Evolutionary conservation across 2,329 filamentous ascomycete genomes (phyloP).

Genomic region (Exophiala bonariae): DNA sequence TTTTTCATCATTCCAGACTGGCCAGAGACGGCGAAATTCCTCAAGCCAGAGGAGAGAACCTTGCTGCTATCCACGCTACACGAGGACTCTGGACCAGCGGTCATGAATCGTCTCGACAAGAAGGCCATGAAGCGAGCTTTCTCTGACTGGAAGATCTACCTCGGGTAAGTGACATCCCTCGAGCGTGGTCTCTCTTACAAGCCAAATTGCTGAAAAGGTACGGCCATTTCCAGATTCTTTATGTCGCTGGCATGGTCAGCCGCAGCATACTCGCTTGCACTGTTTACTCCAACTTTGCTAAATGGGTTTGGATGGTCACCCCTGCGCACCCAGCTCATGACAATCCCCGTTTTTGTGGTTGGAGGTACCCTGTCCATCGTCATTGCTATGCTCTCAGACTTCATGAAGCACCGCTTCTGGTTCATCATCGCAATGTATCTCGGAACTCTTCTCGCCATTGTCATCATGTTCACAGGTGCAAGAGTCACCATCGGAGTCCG

Average conservation of each 20-base stretch:
- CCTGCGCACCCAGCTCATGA: background rate
- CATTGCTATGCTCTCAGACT: slow-evolving; percentile 31
- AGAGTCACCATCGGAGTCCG: slow-evolving; percentile 38
- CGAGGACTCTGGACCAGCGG: slow-evolving; percentile 29
- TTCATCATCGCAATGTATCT: slow-evolving; percentile 34
- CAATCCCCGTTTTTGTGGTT: slow-evolving; percentile 21
- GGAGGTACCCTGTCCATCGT: slow-evolving; percentile 29
- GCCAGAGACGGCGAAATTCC: slow-evolving; percentile 43
- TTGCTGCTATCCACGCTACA: slow-evolving; percentile 40
- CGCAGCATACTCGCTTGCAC: slow-evolving; percentile 33
- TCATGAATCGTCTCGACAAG: slow-evolving; percentile 30
- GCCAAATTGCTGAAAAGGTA: background rate
- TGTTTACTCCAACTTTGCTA: slow-evolving; percentile 37
- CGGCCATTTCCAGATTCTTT: slow-evolving; percentile 9
- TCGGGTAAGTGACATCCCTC: slow-evolving; percentile 19
- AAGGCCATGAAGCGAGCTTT: slow-evolving; percentile 26
- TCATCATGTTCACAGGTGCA: slow-evolving; percentile 31
- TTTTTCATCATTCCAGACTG: slow-evolving; percentile 51
- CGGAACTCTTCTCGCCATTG: slow-evolving; percentile 29
- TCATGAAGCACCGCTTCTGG: slow-evolving; percentile 31
- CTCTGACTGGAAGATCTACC: slow-evolving; percentile 33
- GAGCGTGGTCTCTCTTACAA: background rate
- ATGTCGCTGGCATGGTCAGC: slow-evolving; percentile 35
- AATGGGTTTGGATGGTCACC: slow-evolving; percentile 18
- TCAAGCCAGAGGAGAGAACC: slow-evolving; percentile 39